Evolutionary conservation across 2,329 filamentous ascomycete species (phyloP), one percentile per base, ranked within the genome.

Genomic region (Scedosporium apiospermum): DNA sequence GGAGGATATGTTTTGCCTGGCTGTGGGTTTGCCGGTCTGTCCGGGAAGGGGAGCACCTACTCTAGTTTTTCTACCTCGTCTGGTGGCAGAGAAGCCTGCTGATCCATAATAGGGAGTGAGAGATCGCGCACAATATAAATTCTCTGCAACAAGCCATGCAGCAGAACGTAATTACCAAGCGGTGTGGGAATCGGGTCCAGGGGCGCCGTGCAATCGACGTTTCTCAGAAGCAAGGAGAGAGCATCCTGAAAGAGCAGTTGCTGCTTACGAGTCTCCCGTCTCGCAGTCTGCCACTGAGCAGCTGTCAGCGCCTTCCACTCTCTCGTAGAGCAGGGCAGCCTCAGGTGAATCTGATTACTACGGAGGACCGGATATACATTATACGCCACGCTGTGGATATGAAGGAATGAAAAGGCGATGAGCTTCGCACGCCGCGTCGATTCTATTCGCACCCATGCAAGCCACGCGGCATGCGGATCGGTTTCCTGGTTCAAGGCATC

Each of bases 361-460:
- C 72, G 69, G 5, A 76, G 65, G 0, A 71, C 70, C 0, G 74
- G 74, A 34, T 74, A 75, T 2, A 73, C 68, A 23, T 76, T 72
- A 63, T 76, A 76, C 2, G 74, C 74, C 6, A 76, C 71, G 59
- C 71, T 75, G 62, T 76, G 73, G 0, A 70, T 75, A 57, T 76
- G 73, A 3, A 75, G 67, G 60, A 76, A 76, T 0, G 72, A 73
- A 38, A 76, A 76, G 0, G 73, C 71, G 3, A 75, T 74, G 2
- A 76, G 68, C 55, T 75, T 76, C 0, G 74, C 67, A 5, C 74
- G 68, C 2, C 74, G 69, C 2, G 63, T 41, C 0, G 73, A 74
- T 60, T 76, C 74, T 27, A 70, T 67, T 2, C 63, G 66, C 0
- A 70, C 65, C 74, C 74, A 76, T 0, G 65, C 63, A 1, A 68